Conservation (phyloP, 352 stramenopile species). For the Phytophthora europaea region DNA sequence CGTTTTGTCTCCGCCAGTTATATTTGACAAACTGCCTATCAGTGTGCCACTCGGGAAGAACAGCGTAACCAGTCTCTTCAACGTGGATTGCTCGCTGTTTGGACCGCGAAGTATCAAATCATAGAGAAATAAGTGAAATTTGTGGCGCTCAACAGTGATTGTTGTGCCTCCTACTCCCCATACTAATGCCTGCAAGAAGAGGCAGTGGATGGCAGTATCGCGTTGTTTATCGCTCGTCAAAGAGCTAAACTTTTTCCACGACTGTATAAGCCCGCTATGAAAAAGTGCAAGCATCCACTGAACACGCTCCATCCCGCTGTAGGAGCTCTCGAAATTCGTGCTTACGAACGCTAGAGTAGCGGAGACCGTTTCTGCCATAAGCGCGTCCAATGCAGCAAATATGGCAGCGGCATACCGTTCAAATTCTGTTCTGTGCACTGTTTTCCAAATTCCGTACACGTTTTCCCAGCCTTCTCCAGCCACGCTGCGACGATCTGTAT, state of each 20-base stretch:
- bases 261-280: constrained; percentile 58
- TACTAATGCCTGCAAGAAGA: constrained; percentile 77
- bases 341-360: constrained; percentile 54
- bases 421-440: constrained; percentile 37
- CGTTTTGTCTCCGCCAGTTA: constrained; percentile 22
- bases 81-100: constrained; percentile 49
- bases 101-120: constrained; percentile 67
- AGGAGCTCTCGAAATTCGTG: constrained; percentile 42
- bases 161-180: constrained; percentile 76
- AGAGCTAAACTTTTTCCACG: constrained; percentile 59
- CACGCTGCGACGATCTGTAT: not conserved
- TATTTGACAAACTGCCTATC: constrained; percentile 5
- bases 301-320: constrained; percentile 20
- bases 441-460: constrained; percentile 63
- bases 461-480: constrained; percentile 37
- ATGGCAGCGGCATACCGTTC: constrained; percentile 43
- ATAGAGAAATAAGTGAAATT: constrained; percentile 74
- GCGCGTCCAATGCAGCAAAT: constrained; percentile 47
- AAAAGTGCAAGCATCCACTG: constrained; percentile 57
- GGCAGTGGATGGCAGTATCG: constrained; percentile 64
- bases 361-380: constrained; percentile 58
- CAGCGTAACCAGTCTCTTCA: constrained; percentile 63
- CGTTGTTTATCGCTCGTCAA: constrained; percentile 77
- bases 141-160: constrained; percentile 52
- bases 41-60: constrained; percentile 61